Base-by-base conservation (phyloP, 78 protist species). In the Acrasis kona region DNA sequence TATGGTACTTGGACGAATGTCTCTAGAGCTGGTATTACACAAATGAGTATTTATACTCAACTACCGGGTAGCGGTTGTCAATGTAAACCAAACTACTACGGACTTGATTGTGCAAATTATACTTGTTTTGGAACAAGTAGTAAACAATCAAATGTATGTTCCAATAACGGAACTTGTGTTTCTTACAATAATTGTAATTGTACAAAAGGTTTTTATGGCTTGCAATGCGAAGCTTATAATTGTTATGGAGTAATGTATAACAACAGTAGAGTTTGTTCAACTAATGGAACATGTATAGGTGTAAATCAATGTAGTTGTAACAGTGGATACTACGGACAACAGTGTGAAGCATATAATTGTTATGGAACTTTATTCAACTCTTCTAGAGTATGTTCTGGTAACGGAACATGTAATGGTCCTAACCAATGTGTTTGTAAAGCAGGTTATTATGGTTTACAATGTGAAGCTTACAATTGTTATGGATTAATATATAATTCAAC, bases 351-450 rank as follows among this genome's bases (percentile, higher is more conserved):
- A n/a, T 19, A 50, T n/a, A 50, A 19, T 50, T 50, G 61, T 19
- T 50, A 50, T 50, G 61, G 61, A 50, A 50, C 19, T n/a, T n/a
- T n/a, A n/a, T 50, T 19, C 19, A 50, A 19, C 19, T n/a, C 19
- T 50, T 50, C 61, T n/a, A 50, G 61, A n/a, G 61, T 50, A n/a
- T 50, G 61, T 50, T 50, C 61, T 50, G 61, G 61, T 50, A 19
- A 50, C 19, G 61, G 61, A 50, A 50, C 19, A n/a, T 50, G 61
- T 50, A 50, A 19, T 50, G 19, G 34, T 19, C 61, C n/a, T n/a
- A n/a, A n/a, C n/a, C n/a, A n/a, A n/a, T n/a, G n/a, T n/a, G n/a
- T n/a, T n/a, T n/a, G n/a, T n/a, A n/a, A n/a, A n/a, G n/a, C n/a
- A n/a, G n/a, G n/a, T n/a, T n/a, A n/a, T n/a, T n/a, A n/a, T n/a